Percentiles rank a stretch among this genome's conserved stretches.
Evolutionary conservation across 2,329 filamentous ascomycete species (phyloP).

Genomic region (Ceratocystis papillata): DNA sequence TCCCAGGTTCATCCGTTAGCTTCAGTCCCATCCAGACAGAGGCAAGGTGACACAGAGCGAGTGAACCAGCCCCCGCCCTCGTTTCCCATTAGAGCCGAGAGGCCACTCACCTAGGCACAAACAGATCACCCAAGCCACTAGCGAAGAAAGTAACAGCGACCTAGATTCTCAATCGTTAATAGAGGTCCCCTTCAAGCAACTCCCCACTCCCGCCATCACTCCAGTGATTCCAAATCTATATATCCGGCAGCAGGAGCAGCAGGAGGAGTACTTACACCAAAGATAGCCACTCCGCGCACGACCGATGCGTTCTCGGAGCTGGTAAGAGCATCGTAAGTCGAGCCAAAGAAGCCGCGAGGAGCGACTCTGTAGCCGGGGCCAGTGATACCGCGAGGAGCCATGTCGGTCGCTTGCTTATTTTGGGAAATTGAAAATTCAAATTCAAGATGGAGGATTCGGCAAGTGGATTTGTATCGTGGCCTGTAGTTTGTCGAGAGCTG

Average conservation of each 20-base stretch:
- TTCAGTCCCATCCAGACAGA: background rate
- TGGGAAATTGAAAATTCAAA: too few species aligned
- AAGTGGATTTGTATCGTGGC: too few species aligned
- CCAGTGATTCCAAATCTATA: background rate
- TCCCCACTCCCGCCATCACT: background rate
- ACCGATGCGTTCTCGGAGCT: slow-evolving; percentile 58
- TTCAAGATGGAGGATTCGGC: too few species aligned
- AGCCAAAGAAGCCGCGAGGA: slow-evolving; percentile 41
- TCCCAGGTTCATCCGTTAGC: background rate
- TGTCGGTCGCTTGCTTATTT: background rate
- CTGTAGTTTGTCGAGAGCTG: background rate
- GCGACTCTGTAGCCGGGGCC: slow-evolving; percentile 24
- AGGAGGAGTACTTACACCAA: slow-evolving; percentile 46
- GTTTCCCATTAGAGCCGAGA: background rate
- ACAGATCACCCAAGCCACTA: slow-evolving; percentile 47
- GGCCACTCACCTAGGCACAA: slow-evolving; percentile 50
- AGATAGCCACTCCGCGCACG: slow-evolving; percentile 56
- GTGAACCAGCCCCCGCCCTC: background rate
- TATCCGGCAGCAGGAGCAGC: background rate
- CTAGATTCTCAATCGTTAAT: slow-evolving; percentile 31
- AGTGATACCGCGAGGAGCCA: slow-evolving; percentile 23
- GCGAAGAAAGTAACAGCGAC: slow-evolving; percentile 55
- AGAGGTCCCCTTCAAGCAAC: background rate
- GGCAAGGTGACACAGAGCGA: background rate
- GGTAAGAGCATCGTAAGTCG: slow-evolving; percentile 52